Base-by-base conservation (phyloP, 352 stramenopile genomes). In the Globisporangium mamillatum region DNA sequence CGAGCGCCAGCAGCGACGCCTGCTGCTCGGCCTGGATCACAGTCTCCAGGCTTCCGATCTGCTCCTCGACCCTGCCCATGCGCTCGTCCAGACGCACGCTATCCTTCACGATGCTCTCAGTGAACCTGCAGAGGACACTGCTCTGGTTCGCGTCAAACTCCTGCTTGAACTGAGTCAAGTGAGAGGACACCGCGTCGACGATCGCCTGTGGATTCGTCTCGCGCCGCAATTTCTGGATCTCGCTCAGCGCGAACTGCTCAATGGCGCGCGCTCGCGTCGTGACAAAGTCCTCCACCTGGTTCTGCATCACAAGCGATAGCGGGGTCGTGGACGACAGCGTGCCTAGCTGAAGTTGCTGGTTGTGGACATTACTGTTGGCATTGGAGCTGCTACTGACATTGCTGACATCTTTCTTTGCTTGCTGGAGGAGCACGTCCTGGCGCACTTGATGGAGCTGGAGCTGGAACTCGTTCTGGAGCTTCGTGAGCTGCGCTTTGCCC, bases 21-120 rank as follows among this genome's bases (percentile, higher is more conserved):
- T 92, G 81, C 60, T 92, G 84, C 65, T 92, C 84, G 3, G 80
- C 78, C 60, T 92, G 80, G 55, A 92, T 84, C 32, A 92, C 77
- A 0, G 67, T 64, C 36, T 90, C 84, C 2, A 92, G 67, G 16
- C 68, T 75, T 0, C 46, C 72, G n/a, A 92, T 72, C 66, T 92
- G 81, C 44, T 61, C 24, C 59, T 92, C 84, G 8, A 90, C 66
- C 18, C 79, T 69, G n/a, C 68, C 48, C 62, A 92, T 78, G 27
- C 84, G 81, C 22, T 86, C 71, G 57, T 87, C 79, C 20, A 92
- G 57, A n/a, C 75, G 76, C 9, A 72, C 66, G 1, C 77, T 74
- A 66, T 92, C 84, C 1, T 69, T 72, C 10, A 75, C 77, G 55
- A 89, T 75, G 48, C 70, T 88, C 36, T 89, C 81, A 10, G 77